Conservation (phyloP, 2,329 filamentous ascomycete genomes). For the Pestalotiopsis sp. region DNA sequence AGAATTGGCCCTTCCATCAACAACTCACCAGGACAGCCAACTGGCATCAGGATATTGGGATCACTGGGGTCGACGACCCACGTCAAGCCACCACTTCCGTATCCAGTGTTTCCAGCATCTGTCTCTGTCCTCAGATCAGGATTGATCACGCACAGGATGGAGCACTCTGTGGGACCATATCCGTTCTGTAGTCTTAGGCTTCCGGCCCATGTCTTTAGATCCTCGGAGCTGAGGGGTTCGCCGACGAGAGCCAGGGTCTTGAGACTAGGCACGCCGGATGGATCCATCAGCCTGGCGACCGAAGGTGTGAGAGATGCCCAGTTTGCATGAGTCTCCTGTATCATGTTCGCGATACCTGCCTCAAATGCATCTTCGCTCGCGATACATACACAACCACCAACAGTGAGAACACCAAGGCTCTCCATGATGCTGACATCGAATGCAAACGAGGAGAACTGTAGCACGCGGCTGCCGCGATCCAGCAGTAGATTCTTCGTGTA, state of each 20-base stretch:
- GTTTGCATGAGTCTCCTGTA: conserved; percentile 11
- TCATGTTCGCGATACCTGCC: conserved; percentile 7
- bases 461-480: conserved; percentile 48
- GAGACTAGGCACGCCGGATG: conserved; percentile 12
- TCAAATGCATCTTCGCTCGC: conserved; percentile 7
- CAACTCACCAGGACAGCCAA: conserved; percentile 17
- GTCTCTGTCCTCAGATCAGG: neutral
- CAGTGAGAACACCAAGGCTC: neutral
- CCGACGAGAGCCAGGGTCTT: conserved; percentile 14
- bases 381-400: conserved; percentile 15
- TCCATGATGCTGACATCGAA: conserved; percentile 17
- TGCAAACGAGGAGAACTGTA: conserved; percentile 16
- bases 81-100: conserved; percentile 9
- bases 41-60: conserved; percentile 13
- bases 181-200: conserved; percentile 3
- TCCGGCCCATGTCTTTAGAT: conserved; percentile 12
- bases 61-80: conserved; percentile 19
- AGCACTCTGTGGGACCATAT: conserved; percentile 12
- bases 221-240: neutral
- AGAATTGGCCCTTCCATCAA: conserved; percentile 18
- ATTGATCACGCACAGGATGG: conserved; percentile 4
- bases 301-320: conserved; percentile 14
- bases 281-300: conserved; percentile 9
- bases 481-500: conserved; percentile 34
- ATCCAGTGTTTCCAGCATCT: conserved; percentile 10